Evolutionary conservation across 495 filamentous ascomycete genomes (phyloP).

Genomic region (Trichoderma gamsii): DNA sequence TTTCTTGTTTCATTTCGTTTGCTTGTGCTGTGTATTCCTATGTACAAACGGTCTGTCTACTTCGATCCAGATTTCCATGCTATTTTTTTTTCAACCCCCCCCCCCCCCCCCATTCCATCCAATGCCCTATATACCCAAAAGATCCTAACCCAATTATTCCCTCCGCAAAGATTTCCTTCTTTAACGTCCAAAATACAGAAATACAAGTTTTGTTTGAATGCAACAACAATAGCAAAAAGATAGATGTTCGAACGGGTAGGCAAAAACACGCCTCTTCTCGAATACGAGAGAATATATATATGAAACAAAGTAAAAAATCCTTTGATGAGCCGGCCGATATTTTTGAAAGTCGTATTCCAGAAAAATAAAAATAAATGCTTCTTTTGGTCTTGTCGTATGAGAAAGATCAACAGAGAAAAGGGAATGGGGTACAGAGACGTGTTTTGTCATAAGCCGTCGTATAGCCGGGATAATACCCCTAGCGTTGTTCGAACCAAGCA

Average conservation of each 20-base stretch:
- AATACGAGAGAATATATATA: not conserved
- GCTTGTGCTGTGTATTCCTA: constrained; percentile 11
- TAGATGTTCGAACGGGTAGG: not conserved
- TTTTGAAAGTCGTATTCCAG: not conserved
- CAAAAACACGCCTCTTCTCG: not conserved
- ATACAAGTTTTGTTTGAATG: not conserved
- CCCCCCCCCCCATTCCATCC: not conserved
- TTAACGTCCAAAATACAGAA: not conserved
- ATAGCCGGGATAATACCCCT: constrained; percentile 9
- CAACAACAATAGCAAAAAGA: not conserved
- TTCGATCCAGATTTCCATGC: not conserved
- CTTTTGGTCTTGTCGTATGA: not conserved
- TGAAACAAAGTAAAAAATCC: not conserved
- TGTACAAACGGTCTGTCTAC: constrained; percentile 4
- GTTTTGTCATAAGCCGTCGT: constrained; percentile 9
- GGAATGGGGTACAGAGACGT: constrained; percentile 1
- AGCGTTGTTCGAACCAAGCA: not conserved
- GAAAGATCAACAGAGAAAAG: not conserved
- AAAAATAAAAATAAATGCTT: not conserved
- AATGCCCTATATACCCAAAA: not conserved
- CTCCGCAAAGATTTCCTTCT: not conserved
- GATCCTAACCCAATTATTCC: not conserved
- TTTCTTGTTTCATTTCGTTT: constrained; percentile 1
- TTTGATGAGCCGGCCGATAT: not conserved
- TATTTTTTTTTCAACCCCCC: not conserved